Conservation (phyloP, 345 rosid genomes). For the Euphorbia peplus region DNA sequence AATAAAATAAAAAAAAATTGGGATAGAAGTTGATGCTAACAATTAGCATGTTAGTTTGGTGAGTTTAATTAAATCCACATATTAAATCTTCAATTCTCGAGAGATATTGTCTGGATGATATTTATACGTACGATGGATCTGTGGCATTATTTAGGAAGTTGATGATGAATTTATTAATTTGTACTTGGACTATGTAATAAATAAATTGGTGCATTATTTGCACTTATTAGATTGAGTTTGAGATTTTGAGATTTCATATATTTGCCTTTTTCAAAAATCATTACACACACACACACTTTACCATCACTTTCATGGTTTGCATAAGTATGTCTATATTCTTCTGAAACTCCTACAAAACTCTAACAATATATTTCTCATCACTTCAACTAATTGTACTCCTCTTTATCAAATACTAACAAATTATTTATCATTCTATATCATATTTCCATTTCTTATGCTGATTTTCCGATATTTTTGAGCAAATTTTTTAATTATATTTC, state of each 20-base stretch:
- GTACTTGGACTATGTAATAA: not conserved
- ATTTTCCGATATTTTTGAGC: too few relatives aligned
- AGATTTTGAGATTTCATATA: not conserved
- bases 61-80: not conserved
- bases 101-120: not conserved
- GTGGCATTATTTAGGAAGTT: not conserved
- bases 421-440: too few relatives aligned
- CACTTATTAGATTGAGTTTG: not conserved
- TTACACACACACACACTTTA: not conserved
- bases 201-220: conserved; percentile 1
- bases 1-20: too few relatives aligned
- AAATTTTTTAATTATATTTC: too few relatives aligned
- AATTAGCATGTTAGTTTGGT: not conserved
- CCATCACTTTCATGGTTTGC: not conserved
- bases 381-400: not conserved
- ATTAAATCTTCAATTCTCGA: not conserved
- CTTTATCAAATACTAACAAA: too few relatives aligned
- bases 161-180: not conserved
- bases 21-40: too few relatives aligned
- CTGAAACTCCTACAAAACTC: not conserved
- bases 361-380: not conserved
- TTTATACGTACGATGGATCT: not conserved
- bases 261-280: conserved; percentile 1
- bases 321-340: too few relatives aligned
- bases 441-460: too few relatives aligned